Base-by-base conservation (phyloP, 192 early-diverging fungal genomes). In the Chytriomyces confervae region DNA sequence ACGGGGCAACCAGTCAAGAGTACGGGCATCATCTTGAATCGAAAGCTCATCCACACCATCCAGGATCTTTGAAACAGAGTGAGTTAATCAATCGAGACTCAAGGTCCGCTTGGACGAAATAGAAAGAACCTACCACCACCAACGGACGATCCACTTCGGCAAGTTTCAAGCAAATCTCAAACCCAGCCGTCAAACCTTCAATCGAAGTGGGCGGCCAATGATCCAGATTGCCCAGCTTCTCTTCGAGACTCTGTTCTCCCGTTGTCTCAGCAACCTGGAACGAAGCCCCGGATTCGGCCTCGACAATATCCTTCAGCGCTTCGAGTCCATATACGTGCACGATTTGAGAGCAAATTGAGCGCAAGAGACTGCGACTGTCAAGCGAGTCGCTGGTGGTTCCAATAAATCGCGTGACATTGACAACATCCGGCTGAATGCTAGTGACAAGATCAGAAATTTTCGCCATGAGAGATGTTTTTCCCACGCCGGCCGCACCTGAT, bases 21-120 rank as follows among this genome's bases (percentile, higher is more conserved):
- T 66, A 6, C 72, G 45, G 36, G 65, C 78, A 60, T 73, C 78
- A 51, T 79, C 78, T 9, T 72, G 44, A 50, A 61, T 7, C 1
- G 78, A 64, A 7, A 79, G 47, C 46, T 79, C 78, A 20, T 79
- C 78, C 20, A 79, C 24, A 8, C 27, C 78, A 57, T 79, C 78
- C 13, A 79, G 5, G 20, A 75, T 68, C 78, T 79, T 10, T 23
- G 36, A 48, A 49, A 43, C 5, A 27, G 27, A 18, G 0, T 69
- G 44, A 69, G 23, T n/a, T 48, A 1, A 36, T 36, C 36, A 57
- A 57, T 57, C 20, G 3, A 57, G 10, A 16, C 13, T 57, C 53
- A 57, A 5, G 5, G 0, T 57, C 16, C 5, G 16, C 16, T 1
- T n/a, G 5, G 5, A 57, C 20, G 16, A 57, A 57, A 57, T 5